These are phyloP conservation scores for Clitoria ternatea DNA, from an alignment of 306 rosid genomes.

Conservation along the genomic window DNA sequence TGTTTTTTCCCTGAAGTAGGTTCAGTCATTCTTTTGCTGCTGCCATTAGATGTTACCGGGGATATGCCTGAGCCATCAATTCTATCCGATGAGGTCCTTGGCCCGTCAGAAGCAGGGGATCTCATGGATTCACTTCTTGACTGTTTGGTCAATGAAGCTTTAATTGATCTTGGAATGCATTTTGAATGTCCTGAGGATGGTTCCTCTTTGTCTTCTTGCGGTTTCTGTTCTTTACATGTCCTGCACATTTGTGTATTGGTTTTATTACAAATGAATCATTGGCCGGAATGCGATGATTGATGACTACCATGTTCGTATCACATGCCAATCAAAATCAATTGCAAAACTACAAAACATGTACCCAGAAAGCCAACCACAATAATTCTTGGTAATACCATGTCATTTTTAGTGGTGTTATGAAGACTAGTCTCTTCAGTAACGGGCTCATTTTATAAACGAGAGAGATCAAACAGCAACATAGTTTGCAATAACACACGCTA, in stretches of 20 bases:
- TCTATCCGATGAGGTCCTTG: conserved; percentile 69
- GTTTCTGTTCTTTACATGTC: conserved; percentile 50
- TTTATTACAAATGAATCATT: conserved; percentile 6
- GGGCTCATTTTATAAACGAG: not conserved
- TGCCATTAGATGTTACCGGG: conserved; percentile 45
- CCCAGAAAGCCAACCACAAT: not conserved
- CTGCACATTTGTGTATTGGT: conserved; percentile 42
- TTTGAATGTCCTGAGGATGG: conserved; percentile 69
- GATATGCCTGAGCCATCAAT: conserved; percentile 47
- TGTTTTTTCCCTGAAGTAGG: conserved; percentile 46
- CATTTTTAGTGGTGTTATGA: not conserved
- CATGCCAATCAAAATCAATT: conserved; percentile 12
- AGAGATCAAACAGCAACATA: not conserved
- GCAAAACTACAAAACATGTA: conserved; percentile 7
- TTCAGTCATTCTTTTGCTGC: conserved; percentile 67
- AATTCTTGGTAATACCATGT: not conserved
- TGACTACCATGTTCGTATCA: not conserved
- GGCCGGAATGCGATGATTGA: not conserved
- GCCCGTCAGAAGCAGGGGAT: conserved; percentile 76
- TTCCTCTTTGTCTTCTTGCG: conserved; percentile 59
- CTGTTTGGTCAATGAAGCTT: conserved; percentile 77
- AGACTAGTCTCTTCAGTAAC: not conserved
- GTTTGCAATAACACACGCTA: not conserved
- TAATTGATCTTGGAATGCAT: conserved; percentile 83
- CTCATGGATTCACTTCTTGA: conserved; percentile 66